Evolutionary conservation across 2,329 filamentous ascomycete genomes (phyloP).

Genomic region (Ceratocystis cubensis): DNA sequence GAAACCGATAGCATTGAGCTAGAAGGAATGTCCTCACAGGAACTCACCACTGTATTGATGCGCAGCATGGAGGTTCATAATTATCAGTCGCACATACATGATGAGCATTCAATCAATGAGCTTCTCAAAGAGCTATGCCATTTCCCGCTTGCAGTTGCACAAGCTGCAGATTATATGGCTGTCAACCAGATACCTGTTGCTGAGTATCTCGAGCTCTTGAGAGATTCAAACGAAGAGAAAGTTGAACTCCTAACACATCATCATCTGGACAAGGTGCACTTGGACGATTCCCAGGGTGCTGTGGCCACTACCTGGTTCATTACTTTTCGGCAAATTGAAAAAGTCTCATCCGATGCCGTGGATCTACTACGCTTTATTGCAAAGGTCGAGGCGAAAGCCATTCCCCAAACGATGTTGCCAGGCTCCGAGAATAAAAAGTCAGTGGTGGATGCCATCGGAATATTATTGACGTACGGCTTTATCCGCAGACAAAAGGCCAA

Average conservation of each 20-base stretch:
- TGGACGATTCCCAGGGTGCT: neutral
- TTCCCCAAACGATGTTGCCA: too few species aligned
- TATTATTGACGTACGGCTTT: too few species aligned
- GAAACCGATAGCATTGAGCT: neutral
- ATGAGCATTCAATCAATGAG: neutral
- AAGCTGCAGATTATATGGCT: slow-evolving; percentile 22
- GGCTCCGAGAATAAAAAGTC: too few species aligned
- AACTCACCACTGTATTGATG: neutral
- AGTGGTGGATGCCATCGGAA: too few species aligned
- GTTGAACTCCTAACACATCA: neutral
- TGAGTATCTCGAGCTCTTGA: neutral
- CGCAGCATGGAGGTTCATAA: neutral
- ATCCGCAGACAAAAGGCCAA: too few species aligned
- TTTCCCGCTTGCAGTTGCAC: slow-evolving; percentile 22
- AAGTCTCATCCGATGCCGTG: neutral
- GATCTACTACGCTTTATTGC: too few species aligned
- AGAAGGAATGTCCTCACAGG: neutral
- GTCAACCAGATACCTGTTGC: neutral
- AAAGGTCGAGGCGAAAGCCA: too few species aligned
- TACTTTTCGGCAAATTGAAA: neutral
- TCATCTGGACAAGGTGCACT: neutral
- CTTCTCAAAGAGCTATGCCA: neutral
- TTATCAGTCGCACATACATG: neutral
- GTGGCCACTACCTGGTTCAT: neutral
- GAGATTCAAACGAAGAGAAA: fast-evolving